Evolutionary conservation across 2,329 filamentous ascomycete genomes (phyloP).

Genomic region (Blastomyces percursus): DNA sequence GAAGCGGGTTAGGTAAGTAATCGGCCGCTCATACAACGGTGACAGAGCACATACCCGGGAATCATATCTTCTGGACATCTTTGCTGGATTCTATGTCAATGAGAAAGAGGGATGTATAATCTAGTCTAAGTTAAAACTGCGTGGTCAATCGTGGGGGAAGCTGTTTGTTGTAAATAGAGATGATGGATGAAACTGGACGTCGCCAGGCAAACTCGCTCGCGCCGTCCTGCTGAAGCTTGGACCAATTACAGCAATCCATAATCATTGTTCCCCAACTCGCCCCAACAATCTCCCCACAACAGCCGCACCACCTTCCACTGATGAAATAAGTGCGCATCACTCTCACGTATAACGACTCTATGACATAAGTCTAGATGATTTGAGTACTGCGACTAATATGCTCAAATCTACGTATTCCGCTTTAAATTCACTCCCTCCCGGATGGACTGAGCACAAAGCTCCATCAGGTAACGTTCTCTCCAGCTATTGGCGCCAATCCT

Average conservation of each 20-base stretch:
- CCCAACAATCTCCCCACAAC: not conserved
- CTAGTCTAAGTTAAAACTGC: not conserved
- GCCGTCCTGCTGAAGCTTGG: slow-evolving; percentile 14
- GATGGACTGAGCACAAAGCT: slow-evolving; percentile 90
- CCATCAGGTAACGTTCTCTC: slow-evolving; percentile 51
- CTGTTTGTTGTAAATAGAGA: not conserved
- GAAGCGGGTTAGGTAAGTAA: slow-evolving; percentile 14
- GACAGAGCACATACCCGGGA: slow-evolving; percentile 56
- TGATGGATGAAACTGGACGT: slow-evolving; percentile 5
- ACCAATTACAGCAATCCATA: slow-evolving; percentile 8
- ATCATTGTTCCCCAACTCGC: not conserved
- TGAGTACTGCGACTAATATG: slow-evolving; percentile 37
- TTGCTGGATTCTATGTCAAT: slow-evolving; percentile 20
- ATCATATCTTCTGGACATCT: slow-evolving; percentile 95
- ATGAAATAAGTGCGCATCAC: not conserved
- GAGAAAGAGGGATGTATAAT: not conserved
- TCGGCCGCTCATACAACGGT: slow-evolving; percentile 13
- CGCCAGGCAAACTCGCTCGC: slow-evolving; percentile 17
- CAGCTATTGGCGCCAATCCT: not conserved
- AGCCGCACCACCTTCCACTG: not conserved
- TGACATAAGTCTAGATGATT: not conserved
- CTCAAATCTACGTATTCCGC: slow-evolving; percentile 65
- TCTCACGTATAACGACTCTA: not conserved
- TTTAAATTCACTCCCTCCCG: slow-evolving; percentile 51
- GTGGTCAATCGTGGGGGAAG: not conserved